Conservation (phyloP, 768 basidiomycete species). For the Lepiota brunneoincarnata region DNA sequence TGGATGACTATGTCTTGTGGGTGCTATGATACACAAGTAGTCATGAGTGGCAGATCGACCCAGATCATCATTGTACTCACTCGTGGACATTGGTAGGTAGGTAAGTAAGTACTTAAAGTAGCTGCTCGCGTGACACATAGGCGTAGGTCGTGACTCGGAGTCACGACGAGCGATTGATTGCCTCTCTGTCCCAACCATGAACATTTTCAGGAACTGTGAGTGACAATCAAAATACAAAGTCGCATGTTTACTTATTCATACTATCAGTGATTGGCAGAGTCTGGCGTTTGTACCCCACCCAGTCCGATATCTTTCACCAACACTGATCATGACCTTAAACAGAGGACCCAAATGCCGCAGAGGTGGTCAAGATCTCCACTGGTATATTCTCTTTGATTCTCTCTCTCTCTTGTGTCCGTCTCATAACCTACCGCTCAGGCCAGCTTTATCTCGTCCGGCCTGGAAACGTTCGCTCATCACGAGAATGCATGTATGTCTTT, state of each 20-base stretch:
- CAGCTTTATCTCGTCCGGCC: slow-evolving; percentile 90
- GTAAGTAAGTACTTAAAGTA: too few species aligned
- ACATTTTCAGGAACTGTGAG: slow-evolving; percentile 81
- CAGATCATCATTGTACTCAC: too few species aligned
- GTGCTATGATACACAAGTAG: too few species aligned
- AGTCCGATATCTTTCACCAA: slow-evolving; percentile 11
- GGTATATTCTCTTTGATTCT: slow-evolving; percentile 29
- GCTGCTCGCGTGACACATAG: too few species aligned
- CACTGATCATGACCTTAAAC: slow-evolving; percentile 17
- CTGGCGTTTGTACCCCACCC: slow-evolving; percentile 71
- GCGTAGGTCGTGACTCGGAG: slow-evolving; percentile 27
- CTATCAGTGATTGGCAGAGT: slow-evolving; percentile 82
- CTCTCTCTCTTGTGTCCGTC: neutral
- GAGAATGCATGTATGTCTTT: slow-evolving; percentile 91
- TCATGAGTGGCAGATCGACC: too few species aligned
- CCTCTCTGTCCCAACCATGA: slow-evolving; percentile 46
- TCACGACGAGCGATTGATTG: slow-evolving; percentile 34
- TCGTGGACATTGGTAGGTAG: neutral
- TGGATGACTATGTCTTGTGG: too few species aligned
- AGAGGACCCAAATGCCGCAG: slow-evolving; percentile 94
- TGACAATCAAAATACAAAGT: slow-evolving; percentile 15
- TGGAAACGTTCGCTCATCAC: slow-evolving; percentile 84
- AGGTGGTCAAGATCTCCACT: slow-evolving; percentile 90
- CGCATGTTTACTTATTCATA: neutral
- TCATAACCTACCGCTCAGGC: slow-evolving; percentile 30